These are phyloP conservation scores for Tubosaeta sp. DNA, from an alignment of 768 basidiomycete genomes.

Conservation along the genomic window DNA sequence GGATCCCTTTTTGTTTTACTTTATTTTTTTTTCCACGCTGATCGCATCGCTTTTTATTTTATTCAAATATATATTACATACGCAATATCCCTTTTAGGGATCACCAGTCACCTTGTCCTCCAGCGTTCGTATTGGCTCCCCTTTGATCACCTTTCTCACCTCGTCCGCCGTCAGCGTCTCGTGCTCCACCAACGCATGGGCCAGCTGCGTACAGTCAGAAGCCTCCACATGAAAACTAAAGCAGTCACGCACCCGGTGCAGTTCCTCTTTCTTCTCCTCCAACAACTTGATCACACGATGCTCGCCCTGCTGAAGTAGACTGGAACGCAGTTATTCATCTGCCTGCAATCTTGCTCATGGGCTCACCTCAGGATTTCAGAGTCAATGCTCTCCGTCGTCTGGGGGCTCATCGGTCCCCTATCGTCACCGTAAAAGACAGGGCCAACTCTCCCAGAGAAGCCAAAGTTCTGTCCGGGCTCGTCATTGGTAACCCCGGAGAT, in stretches of 20 bases:
- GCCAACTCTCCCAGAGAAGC: slow-evolving; percentile 74
- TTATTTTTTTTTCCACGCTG: neutral
- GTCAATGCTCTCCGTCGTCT: slow-evolving; percentile 82
- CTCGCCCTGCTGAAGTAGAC: slow-evolving; percentile 68
- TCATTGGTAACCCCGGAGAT: neutral
- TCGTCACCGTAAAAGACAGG: slow-evolving; percentile 79
- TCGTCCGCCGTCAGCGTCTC: slow-evolving; percentile 89
- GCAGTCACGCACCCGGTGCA: slow-evolving; percentile 56
- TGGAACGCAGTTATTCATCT: slow-evolving; percentile 17
- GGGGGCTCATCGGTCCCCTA: slow-evolving; percentile 65
- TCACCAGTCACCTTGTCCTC: slow-evolving; percentile 42
- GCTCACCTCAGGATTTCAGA: slow-evolving; percentile 78
- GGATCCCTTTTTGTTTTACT: slow-evolving; percentile 10
- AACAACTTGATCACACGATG: slow-evolving; percentile 60
- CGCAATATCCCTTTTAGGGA: neutral
- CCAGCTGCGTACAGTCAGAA: slow-evolving; percentile 51
- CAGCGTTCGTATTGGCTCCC: slow-evolving; percentile 71
- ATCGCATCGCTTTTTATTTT: slow-evolving; percentile 11
- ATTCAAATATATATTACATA: neutral
- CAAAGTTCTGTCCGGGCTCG: slow-evolving; percentile 52
- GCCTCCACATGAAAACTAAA: neutral
- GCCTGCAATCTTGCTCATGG: neutral
- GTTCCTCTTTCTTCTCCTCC: slow-evolving; percentile 62
- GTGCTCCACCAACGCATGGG: slow-evolving; percentile 88
- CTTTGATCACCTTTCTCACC: slow-evolving; percentile 79